Percentiles rank a stretch among this genome's conserved stretches.
phyloP scores from a whole-genome alignment of 257 asterid species.

The Solanum rostratum region DNA sequence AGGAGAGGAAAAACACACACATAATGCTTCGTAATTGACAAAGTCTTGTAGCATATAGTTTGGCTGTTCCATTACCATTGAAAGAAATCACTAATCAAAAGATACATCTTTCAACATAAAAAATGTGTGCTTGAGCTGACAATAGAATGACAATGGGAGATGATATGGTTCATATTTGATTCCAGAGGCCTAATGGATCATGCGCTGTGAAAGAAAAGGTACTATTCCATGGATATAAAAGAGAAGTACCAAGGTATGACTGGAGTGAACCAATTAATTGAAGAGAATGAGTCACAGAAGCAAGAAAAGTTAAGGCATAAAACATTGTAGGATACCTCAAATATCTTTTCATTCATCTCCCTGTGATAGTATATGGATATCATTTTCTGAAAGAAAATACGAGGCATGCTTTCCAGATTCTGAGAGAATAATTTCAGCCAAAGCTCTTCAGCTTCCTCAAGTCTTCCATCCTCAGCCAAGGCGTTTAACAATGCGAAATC shows the following conservation, averaged over 20 bases:
- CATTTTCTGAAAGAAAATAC: conserved; percentile 78
- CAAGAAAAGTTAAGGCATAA: not conserved
- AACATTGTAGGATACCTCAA: conserved; percentile 46
- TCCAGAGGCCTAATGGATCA: not conserved
- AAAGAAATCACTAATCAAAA: not conserved
- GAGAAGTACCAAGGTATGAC: not conserved
- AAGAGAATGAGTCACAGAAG: not conserved
- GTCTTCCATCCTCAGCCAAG: conserved; percentile 80
- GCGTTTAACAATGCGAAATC: conserved; percentile 67
- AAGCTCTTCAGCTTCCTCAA: conserved; percentile 88
- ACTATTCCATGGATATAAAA: not conserved
- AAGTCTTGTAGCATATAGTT: not conserved
- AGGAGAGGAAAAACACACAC: not conserved
- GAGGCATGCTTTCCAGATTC: conserved; percentile 85
- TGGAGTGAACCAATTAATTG: not conserved
- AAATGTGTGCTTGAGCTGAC: not conserved
- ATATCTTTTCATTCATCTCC: conserved; percentile 79
- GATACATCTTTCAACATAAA: not conserved
- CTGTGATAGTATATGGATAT: conserved; percentile 51
- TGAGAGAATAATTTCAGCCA: conserved; percentile 67
- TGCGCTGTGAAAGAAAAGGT: not conserved
- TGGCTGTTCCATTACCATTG: not conserved
- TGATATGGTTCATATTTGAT: not conserved
- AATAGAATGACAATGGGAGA: not conserved
- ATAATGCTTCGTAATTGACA: not conserved